Percentiles rank a stretch among this genome's conserved stretches.
These are phyloP conservation scores for Sugiyamaella pinicola DNA, from an alignment of 1,139 yeast species.

Conservation along the genomic window DNA sequence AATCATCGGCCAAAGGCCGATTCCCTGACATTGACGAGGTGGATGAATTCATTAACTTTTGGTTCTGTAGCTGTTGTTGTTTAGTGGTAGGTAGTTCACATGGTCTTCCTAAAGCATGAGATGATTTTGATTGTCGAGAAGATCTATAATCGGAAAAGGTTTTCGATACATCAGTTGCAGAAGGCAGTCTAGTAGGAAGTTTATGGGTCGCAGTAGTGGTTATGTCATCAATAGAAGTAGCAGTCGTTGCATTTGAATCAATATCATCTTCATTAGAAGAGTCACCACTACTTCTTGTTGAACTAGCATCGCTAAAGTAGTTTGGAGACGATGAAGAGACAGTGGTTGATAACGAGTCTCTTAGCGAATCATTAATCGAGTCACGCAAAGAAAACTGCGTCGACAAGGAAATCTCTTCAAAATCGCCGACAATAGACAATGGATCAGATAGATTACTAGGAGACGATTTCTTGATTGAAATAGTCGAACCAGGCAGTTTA, in stretches of 20 bases:
- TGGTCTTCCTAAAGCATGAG: slow-evolving; percentile 9
- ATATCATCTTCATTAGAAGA: slow-evolving; percentile 19
- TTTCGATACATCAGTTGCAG: slow-evolving; percentile 2
- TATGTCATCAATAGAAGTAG: slow-evolving; percentile 1
- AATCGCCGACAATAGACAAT: slow-evolving; percentile 31
- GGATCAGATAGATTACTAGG: slow-evolving; percentile 5
- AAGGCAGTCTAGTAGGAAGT: slow-evolving; percentile 8
- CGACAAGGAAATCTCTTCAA: slow-evolving; percentile 35
- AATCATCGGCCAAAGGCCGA: slow-evolving; percentile 21
- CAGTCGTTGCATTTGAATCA: not conserved
- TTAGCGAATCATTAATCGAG: slow-evolving; percentile 13
- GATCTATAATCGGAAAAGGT: slow-evolving; percentile 6
- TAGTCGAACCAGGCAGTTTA: not conserved
- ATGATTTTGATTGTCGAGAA: slow-evolving; percentile 5
- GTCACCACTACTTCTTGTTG: slow-evolving; percentile 25
- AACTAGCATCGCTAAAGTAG: slow-evolving; percentile 28
- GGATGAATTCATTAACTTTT: not conserved
- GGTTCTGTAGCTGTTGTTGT: not conserved
- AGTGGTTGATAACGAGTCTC: slow-evolving; percentile 24
- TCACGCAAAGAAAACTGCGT: slow-evolving; percentile 1
- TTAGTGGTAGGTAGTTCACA: not conserved
- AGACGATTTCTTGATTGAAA: slow-evolving; percentile 9
- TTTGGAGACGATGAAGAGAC: slow-evolving; percentile 27
- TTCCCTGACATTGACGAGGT: slow-evolving; percentile 15
- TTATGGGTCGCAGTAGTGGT: slow-evolving; percentile 1